Evolutionary conservation across 1,284 basidiomycete genomes (phyloP), one percentile per base, ranked within the genome.

Genomic region (Trichosporon asahii): DNA sequence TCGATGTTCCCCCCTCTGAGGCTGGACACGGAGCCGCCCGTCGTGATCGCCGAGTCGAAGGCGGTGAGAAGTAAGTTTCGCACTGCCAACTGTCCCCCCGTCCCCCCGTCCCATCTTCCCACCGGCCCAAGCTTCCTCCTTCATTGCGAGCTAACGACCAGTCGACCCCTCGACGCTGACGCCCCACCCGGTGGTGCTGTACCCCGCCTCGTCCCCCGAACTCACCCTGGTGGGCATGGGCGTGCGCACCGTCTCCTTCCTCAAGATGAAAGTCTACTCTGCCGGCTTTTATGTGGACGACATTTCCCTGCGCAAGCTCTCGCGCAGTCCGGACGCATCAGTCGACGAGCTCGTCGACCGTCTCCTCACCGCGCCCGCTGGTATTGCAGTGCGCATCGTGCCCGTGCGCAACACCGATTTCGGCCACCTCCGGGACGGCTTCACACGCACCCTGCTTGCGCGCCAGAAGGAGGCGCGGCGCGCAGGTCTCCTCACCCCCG

Each of bases 351-450:
- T 69, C n/a, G 60, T 72, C 31, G 33, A 60, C 63, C 8, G 23
- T 2, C 31, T 74, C 11, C 64, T 74, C 5, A 55, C 65, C 8
- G 25, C 68, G 6, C 78, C 78, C 4, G 75, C 77, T 2, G 74
- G 76, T 0, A 79, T 81, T 46, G 83, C 83, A 11, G 77, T 85
- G 15, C 77, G 80, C 35, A 84, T 85, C 35, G 86, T 87, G 0
- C 86, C 86, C 0, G 83, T 85, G 0, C 79, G 86, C n/a, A 84
- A 83, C 64, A 87, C 86, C 23, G 85, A 86, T 72, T 86, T 87
- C 71, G 77, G 82, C 70, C 86, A 88, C 74, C 80, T 88, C 6
- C 83, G 86, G 2, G 86, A 87, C 72, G 86, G 85, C 0, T 85
- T 87, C 73, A 83, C 82, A 0, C 82, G 87, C 21, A 84, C 86